A percentile compares a stretch with the other conserved stretches of the same genome.
Conservation (phyloP, 2,329 filamentous ascomycete genomes). For the Fusarium sp. region DNA sequence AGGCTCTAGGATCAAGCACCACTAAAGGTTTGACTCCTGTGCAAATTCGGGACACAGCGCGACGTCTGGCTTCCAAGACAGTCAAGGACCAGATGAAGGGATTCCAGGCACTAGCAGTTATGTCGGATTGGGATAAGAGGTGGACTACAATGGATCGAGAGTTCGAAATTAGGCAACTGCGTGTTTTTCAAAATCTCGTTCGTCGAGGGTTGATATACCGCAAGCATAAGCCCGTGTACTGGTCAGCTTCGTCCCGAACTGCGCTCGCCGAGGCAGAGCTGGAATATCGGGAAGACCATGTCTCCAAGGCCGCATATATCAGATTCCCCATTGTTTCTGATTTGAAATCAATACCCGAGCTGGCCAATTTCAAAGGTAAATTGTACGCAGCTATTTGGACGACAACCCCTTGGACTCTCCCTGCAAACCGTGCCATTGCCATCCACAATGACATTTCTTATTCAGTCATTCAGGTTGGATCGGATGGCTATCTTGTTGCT, state of each 20-base stretch:
- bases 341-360: conserved; percentile 50
- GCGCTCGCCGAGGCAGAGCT: conserved; percentile 87
- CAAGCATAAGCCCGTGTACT: conserved; percentile 86
- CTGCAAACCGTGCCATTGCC: conserved; percentile 91
- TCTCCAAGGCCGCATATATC: conserved; percentile 81
- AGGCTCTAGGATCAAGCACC: conserved; percentile 77
- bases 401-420: conserved; percentile 97
- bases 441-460: conserved; percentile 83
- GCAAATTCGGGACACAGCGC: conserved; percentile 74
- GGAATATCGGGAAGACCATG: conserved; percentile 82
- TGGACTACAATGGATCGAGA: conserved; percentile 84
- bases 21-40: conserved; percentile 63
- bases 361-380: conserved; percentile 59
- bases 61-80: conserved; percentile 75
- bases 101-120: conserved; percentile 80
- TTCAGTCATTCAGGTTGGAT: conserved; percentile 70
- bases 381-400: conserved; percentile 96
- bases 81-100: conserved; percentile 79
- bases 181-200: conserved; percentile 81
- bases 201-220: conserved; percentile 80
- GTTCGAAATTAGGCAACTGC: conserved; percentile 81
- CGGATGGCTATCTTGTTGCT: conserved; percentile 77
- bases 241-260: conserved; percentile 83
- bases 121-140: conserved; percentile 82
- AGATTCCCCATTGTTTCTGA: conserved; percentile 76